Evolutionary conservation across 108 stramenopile species (phyloP).

Genomic region (Fragilariopsis cylindrus): DNA sequence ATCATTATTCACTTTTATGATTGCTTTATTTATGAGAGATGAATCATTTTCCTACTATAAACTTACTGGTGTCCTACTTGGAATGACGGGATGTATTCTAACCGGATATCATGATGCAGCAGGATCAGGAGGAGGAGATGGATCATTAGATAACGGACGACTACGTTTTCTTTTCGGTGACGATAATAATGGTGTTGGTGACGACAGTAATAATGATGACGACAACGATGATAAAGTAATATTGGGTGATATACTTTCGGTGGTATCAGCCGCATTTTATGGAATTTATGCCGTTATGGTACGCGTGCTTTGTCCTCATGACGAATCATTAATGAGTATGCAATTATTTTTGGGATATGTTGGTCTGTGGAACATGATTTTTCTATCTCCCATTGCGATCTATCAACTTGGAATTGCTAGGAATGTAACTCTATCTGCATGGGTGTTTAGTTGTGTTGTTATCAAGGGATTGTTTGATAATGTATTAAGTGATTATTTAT

Average conservation of each 20-base stretch:
- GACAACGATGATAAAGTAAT: slow-evolving; percentile 4
- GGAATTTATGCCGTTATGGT: slow-evolving; percentile 82
- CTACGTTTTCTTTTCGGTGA: slow-evolving; percentile 2
- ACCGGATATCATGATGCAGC: slow-evolving; percentile 62
- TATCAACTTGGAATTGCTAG: slow-evolving; percentile 37
- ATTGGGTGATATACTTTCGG: slow-evolving; percentile 73
- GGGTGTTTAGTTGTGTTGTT: slow-evolving; percentile 64
- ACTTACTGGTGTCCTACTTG: slow-evolving; percentile 64
- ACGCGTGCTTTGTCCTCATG: slow-evolving; percentile 65
- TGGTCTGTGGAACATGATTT: slow-evolving; percentile 74
- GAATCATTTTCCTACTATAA: slow-evolving; percentile 60
- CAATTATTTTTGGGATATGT: slow-evolving; percentile 92
- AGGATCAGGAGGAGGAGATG: background rate
- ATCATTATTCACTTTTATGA: slow-evolving; percentile 91
- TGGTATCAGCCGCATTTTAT: slow-evolving; percentile 82
- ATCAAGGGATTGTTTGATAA: slow-evolving; percentile 86
- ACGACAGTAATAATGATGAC: slow-evolving; percentile 10
- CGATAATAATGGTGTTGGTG: slow-evolving; percentile 4
- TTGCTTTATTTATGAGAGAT: slow-evolving; percentile 69
- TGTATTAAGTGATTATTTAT: slow-evolving; percentile 92
- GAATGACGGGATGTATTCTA: slow-evolving; percentile 66
- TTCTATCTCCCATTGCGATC: slow-evolving; percentile 66
- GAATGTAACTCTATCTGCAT: slow-evolving; percentile 38
- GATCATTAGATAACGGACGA: background rate
- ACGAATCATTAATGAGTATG: slow-evolving; percentile 85